Evolutionary conservation across 2,329 filamentous ascomycete genomes (phyloP).

Genomic region (Penicillium corylophilum): DNA sequence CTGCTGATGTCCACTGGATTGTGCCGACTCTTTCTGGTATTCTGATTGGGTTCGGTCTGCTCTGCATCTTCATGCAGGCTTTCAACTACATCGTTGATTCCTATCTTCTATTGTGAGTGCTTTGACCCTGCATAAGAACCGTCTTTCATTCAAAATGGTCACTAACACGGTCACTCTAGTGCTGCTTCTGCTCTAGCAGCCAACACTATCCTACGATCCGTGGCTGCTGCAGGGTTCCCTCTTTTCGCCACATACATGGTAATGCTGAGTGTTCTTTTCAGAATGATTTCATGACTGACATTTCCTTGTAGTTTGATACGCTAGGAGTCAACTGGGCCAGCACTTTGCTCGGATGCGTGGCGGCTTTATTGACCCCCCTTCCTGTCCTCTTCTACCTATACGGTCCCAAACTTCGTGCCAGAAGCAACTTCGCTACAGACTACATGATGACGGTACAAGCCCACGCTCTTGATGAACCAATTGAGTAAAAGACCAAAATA

Average conservation of each 20-base stretch:
- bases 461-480: constrained; percentile 9
- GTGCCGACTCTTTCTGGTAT: constrained; percentile 46
- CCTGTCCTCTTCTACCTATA: constrained; percentile 38
- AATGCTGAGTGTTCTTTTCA: constrained; percentile 7
- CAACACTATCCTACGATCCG: constrained; percentile 49
- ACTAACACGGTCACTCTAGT: constrained; percentile 22
- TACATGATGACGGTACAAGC: constrained; percentile 19
- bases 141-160: not conserved
- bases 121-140: not conserved
- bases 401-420: constrained; percentile 29
- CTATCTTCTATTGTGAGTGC: constrained; percentile 52
- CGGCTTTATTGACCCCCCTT: constrained; percentile 32
- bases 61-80: constrained; percentile 56
- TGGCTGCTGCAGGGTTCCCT: constrained; percentile 37
- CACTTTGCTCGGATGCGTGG: constrained; percentile 32
- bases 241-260: constrained; percentile 37
- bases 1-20: constrained; percentile 40
- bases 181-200: constrained; percentile 50
- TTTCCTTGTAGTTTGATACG: constrained; percentile 42
- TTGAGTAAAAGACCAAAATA: not conserved
- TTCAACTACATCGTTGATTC: constrained; percentile 62
- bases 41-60: constrained; percentile 56
- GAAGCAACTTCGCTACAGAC: constrained; percentile 36
- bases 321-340: constrained; percentile 34
- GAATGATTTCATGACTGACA: not conserved